A percentile compares a stretch with the other conserved stretches of the same genome.
Evolutionary conservation across 495 filamentous ascomycete genomes (phyloP).

Genomic region (Symbiotaphrina buchneri): DNA sequence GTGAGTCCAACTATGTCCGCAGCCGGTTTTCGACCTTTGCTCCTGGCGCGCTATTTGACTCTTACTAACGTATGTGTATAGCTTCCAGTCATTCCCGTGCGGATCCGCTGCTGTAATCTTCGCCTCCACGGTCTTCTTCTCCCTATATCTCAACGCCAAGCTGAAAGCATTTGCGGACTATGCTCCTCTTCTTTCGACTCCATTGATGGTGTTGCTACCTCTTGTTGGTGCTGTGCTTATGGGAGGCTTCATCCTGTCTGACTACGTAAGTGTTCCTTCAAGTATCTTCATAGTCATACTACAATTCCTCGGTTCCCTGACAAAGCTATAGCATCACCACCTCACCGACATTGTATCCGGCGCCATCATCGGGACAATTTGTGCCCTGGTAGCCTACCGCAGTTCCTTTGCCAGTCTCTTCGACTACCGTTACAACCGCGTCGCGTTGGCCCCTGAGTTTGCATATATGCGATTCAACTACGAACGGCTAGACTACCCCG

Average conservation of each 20-base stretch:
- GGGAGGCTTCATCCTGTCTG: slow-evolving; percentile 4
- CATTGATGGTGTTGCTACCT: slow-evolving; percentile 15
- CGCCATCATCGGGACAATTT: slow-evolving; percentile 28
- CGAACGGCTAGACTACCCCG: neutral
- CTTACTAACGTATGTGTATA: slow-evolving; percentile 8
- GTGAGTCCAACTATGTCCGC: too few relatives aligned
- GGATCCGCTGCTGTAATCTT: slow-evolving; percentile 37
- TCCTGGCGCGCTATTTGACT: too few relatives aligned
- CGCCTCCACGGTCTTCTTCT: slow-evolving; percentile 29
- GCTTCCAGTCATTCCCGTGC: slow-evolving; percentile 32
- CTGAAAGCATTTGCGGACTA: slow-evolving; percentile 36
- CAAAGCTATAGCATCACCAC: slow-evolving; percentile 2
- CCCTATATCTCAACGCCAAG: slow-evolving; percentile 43
- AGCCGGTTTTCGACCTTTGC: too few relatives aligned
- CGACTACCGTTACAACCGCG: slow-evolving; percentile 30
- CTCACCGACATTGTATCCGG: slow-evolving; percentile 27
- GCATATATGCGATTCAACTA: slow-evolving; percentile 17
- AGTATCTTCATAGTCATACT: neutral
- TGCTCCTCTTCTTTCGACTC: slow-evolving; percentile 19
- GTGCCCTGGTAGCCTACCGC: slow-evolving; percentile 31
- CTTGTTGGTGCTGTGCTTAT: slow-evolving; percentile 12
- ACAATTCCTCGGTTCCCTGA: neutral
- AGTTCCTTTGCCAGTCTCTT: slow-evolving; percentile 33
- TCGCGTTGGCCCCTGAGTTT: slow-evolving; percentile 10
- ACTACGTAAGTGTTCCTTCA: neutral